Evolutionary conservation across 495 filamentous ascomycete species (phyloP), one percentile per base, ranked within the genome.

Genomic region (Endocarpon pusillum): DNA sequence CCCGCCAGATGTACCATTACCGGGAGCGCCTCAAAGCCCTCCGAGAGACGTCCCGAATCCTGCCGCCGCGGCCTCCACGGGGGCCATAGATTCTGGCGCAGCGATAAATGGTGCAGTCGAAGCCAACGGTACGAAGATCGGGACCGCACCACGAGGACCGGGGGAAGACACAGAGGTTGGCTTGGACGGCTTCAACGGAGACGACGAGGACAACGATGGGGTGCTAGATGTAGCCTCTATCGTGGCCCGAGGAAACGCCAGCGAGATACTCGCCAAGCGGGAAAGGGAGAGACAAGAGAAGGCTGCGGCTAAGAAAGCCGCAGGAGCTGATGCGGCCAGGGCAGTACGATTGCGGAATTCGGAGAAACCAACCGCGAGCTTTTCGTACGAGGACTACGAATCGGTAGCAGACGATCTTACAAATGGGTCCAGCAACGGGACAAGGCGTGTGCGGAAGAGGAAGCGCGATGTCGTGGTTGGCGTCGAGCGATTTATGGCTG

Each of bases 201-300:
- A 55, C 11, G 52, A 44, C 16, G 54, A 58, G n/a, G 62, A 70
- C 3, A 76, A 74, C 4, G 89, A 97, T 34, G 89, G 89, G 2
- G 81, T 89, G 3, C 59, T 96, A 10, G 85, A 97, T 48, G 84
- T 97, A 20, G 89, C 89, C 15, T 87, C 75, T 38, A 92, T 97
- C 42, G 85, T 97, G 15, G 70, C 73, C 1, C 84, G 78, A 38
- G 91, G 89, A 22, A 82, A 94, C 57, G 87, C 86, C 26, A 76
- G 72, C 35, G 91, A 96, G 44, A 94, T 83, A 43, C 62, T 97
- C 8, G 86, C 83, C 4, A 81, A 79, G 47, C 78, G 83, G 46
- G 91, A 96, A 43, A 84, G 78, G 53, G 83, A 92, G 47, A 94
- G 92, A 59, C 69, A 67, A n/a, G 79, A 73, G 35, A 75, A 66